A percentile compares a stretch with the other conserved stretches of the same genome.
Evolutionary conservation across 768 basidiomycete species (phyloP).

Genomic region (Phallus indusiatus): DNA sequence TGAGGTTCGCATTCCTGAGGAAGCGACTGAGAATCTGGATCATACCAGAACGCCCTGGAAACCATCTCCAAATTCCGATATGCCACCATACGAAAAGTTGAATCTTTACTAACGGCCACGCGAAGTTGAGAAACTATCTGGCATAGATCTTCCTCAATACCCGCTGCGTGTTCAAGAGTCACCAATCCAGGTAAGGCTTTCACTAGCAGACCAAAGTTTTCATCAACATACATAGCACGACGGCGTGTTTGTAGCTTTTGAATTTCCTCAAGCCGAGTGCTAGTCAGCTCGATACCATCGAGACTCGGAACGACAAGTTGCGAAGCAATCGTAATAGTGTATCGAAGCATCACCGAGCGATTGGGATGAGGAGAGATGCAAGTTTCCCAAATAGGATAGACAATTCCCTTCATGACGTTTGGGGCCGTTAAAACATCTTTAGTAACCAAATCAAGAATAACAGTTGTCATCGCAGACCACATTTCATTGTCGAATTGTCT

Average conservation of each 20-base stretch:
- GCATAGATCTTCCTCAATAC: constrained; percentile 42
- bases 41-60: constrained; percentile 55
- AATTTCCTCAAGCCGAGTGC: constrained; percentile 45
- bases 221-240: constrained; percentile 54
- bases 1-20: constrained; percentile 48
- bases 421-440: constrained; percentile 63
- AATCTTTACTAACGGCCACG: constrained; percentile 46
- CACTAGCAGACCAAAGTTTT: constrained; percentile 56
- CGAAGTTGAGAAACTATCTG: constrained; percentile 43
- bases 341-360: constrained; percentile 44
- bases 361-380: constrained; percentile 34
- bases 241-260: constrained; percentile 64
- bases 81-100: constrained; percentile 65
- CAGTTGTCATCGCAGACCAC: constrained; percentile 57
- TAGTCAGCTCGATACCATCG: constrained; percentile 23
- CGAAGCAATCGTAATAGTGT: constrained; percentile 55
- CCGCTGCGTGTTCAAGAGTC: constrained; percentile 52
- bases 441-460: constrained; percentile 55
- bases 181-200: constrained; percentile 61
- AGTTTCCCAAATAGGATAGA: constrained; percentile 71
- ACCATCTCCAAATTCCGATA: constrained; percentile 68
- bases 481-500: constrained; percentile 46
- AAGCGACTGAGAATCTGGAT: constrained; percentile 38
- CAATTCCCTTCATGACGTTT: constrained; percentile 60
- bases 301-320: constrained; percentile 49